Conservation (phyloP, 2,329 filamentous ascomycete species). For the Fusarium armeniacum region DNA sequence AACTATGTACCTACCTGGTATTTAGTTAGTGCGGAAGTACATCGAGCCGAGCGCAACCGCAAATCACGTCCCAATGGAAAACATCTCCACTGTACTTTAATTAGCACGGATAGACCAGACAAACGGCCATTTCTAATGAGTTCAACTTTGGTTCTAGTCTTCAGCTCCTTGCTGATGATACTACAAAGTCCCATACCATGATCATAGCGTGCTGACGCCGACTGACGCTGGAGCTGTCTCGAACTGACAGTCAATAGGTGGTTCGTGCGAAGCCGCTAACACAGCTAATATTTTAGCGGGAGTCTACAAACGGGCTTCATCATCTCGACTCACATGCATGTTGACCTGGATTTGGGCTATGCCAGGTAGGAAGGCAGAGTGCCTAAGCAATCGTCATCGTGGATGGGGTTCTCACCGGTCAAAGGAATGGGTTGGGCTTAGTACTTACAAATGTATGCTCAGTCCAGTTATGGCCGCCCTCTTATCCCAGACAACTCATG, state of each 20-base stretch:
- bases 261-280: conserved; percentile 48
- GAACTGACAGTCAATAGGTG: conserved; percentile 39
- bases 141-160: conserved; percentile 23
- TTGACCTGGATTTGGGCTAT: conserved; percentile 5
- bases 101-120: conserved; percentile 20
- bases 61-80: conserved; percentile 15
- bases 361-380: not conserved
- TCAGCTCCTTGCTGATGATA: conserved; percentile 33
- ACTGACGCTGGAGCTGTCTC: conserved; percentile 46
- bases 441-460: conserved; percentile 4
- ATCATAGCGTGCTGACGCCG: conserved; percentile 44
- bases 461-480: conserved; percentile 1
- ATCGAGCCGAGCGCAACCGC: conserved; percentile 34
- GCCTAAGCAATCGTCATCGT: not conserved
- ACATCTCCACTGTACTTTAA: conserved; percentile 30
- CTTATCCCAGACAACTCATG: conserved; percentile 32
- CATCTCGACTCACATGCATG: conserved; percentile 29
- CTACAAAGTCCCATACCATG: conserved; percentile 18
- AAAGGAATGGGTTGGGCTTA: conserved; percentile 5
- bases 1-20: not conserved
- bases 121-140: conserved; percentile 17
- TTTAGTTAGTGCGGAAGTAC: conserved; percentile 22
- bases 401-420: not conserved
- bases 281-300: conserved; percentile 24
- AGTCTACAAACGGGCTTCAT: conserved; percentile 32